A percentile compares a stretch with the other conserved stretches of the same genome.
Conservation (phyloP, 2,329 filamentous ascomycete species). For the Sarocladiaceae sp. region DNA sequence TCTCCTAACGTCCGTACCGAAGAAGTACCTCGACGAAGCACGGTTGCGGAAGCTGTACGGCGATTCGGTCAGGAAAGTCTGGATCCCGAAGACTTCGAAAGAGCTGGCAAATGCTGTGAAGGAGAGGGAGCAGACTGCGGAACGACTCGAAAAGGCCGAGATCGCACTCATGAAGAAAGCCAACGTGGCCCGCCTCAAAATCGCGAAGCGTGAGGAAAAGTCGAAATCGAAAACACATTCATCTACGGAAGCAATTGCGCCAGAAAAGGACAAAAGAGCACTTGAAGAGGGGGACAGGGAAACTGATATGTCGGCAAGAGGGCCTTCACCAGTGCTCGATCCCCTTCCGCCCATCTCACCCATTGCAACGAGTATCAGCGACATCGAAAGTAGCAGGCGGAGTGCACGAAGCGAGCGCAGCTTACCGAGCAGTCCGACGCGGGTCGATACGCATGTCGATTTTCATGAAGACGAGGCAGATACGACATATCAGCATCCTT, state of each 20-base stretch:
- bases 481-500: slow-evolving; percentile 31
- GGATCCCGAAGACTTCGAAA: slow-evolving; percentile 74
- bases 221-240: neutral
- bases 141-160: slow-evolving; percentile 82
- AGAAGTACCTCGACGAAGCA: slow-evolving; percentile 71
- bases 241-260: neutral
- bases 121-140: slow-evolving; percentile 73
- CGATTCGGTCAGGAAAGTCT: slow-evolving; percentile 74
- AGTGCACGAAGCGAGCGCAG: neutral
- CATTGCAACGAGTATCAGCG: neutral
- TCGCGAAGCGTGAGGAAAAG: slow-evolving; percentile 8
- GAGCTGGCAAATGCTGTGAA: slow-evolving; percentile 77
- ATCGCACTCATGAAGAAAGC: slow-evolving; percentile 78
- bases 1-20: slow-evolving; percentile 80
- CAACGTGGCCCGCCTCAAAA: slow-evolving; percentile 66
- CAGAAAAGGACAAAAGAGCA: neutral
- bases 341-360: neutral
- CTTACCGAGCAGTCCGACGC: slow-evolving; percentile 12
- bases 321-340: neutral
- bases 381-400: neutral
- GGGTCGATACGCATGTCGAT: slow-evolving; percentile 11
- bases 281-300: neutral
- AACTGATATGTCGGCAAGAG: neutral
- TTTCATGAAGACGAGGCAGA: slow-evolving; percentile 19
- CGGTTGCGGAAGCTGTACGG: slow-evolving; percentile 79